Percentiles rank a stretch among this genome's conserved stretches.
These are phyloP conservation scores for Hibiscus tridactylites DNA, from an alignment of 345 rosid genomes.

Conservation along the genomic window DNA sequence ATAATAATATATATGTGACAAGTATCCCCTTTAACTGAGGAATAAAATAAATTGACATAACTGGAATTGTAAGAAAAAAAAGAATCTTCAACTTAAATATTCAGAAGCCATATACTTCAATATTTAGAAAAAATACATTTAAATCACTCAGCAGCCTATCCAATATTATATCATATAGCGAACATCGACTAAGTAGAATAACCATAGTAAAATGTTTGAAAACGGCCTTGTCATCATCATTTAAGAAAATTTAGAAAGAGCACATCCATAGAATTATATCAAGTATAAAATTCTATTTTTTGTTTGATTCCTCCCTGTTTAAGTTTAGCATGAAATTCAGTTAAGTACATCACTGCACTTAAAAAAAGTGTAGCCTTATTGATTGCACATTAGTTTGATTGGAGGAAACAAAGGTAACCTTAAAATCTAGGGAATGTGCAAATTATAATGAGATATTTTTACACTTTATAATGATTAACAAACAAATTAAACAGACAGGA, in stretches of 20 bases:
- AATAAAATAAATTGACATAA: not conserved
- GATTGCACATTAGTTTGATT: not conserved
- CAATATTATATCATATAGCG: not conserved
- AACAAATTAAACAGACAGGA: not conserved
- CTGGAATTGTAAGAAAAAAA: not conserved
- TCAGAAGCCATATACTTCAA: no score
- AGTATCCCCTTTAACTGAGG: not conserved
- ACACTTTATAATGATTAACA: not conserved
- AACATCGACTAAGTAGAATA: not conserved
- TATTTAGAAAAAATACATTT: not conserved
- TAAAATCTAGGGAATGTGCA: not conserved
- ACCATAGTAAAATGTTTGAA: not conserved
- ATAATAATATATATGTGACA: not conserved
- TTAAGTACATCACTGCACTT: not conserved
- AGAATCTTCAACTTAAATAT: not conserved
- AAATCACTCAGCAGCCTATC: not conserved
- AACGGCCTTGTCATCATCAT: not conserved
- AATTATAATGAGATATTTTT: not conserved
- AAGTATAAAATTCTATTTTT: not conserved
- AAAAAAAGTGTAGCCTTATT: not conserved
- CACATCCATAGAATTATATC: not conserved
- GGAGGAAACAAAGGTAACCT: not conserved
- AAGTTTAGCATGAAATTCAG: not conserved
- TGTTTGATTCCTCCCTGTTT: not conserved
- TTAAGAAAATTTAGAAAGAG: not conserved